These are phyloP conservation scores for Aspergillus biplanus DNA, from an alignment of 495 filamentous ascomycete genomes.

Conservation along the genomic window DNA sequence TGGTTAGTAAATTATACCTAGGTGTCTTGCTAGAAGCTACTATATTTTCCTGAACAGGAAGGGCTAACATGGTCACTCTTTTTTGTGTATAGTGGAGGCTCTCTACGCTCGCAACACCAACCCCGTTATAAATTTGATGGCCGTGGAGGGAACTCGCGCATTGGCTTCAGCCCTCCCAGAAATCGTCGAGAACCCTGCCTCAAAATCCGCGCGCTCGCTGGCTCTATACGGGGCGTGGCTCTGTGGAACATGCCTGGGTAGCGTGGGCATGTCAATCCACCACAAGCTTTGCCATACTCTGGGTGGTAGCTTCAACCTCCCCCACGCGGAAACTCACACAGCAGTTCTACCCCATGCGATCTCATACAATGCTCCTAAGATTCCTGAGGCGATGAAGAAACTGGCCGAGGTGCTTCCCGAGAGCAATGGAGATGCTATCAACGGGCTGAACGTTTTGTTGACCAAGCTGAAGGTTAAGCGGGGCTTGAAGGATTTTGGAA, in stretches of 20 bases:
- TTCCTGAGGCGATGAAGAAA: slow-evolving; percentile 61
- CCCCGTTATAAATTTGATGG: slow-evolving; percentile 61
- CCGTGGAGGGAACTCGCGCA: slow-evolving; percentile 57
- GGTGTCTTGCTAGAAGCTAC: neutral
- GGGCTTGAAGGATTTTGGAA: slow-evolving; percentile 60
- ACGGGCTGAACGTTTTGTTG: slow-evolving; percentile 64
- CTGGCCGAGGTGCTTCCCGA: slow-evolving; percentile 61
- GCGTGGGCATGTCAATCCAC: slow-evolving; percentile 71
- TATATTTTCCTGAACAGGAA: too few species aligned
- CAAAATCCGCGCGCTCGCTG: slow-evolving; percentile 53
- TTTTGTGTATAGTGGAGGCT: slow-evolving; percentile 55
- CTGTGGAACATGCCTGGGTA: slow-evolving; percentile 64
- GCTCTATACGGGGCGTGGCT: slow-evolving; percentile 72
- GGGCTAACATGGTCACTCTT: neutral
- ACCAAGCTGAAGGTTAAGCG: slow-evolving; percentile 60
- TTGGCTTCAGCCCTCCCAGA: slow-evolving; percentile 60
- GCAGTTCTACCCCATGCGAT: slow-evolving; percentile 69
- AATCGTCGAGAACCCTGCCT: slow-evolving; percentile 54
- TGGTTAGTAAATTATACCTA: slow-evolving; percentile 35
- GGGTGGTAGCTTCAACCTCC: slow-evolving; percentile 69
- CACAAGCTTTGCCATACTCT: slow-evolving; percentile 74
- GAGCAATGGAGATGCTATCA: slow-evolving; percentile 61
- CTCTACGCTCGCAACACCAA: slow-evolving; percentile 67
- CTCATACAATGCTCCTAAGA: slow-evolving; percentile 67
- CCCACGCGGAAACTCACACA: slow-evolving; percentile 72